phyloP scores from a whole-genome alignment of 306 rosid genomes.

The Casuarina cunninghamiana region DNA sequence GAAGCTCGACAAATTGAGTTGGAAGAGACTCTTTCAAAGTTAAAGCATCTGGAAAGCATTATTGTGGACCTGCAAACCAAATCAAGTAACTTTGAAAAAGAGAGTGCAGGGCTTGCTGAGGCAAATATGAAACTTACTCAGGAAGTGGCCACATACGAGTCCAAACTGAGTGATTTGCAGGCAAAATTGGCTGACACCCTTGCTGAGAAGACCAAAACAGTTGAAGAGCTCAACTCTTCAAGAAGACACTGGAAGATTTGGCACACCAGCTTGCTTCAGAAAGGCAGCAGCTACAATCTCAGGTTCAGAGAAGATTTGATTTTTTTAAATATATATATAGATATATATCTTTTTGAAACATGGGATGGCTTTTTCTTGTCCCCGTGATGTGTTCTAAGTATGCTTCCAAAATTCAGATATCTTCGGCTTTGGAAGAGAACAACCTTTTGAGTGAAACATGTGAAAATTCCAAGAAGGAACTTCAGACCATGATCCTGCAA shows the following conservation, averaged over 20 bases:
- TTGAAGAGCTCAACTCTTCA: constrained; percentile 44
- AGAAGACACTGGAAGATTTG: constrained; percentile 57
- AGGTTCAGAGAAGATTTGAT: constrained; percentile 49
- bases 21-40: constrained; percentile 58
- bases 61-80: constrained; percentile 67
- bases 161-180: constrained; percentile 58
- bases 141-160: constrained; percentile 54
- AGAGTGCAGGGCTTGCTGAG: constrained; percentile 50
- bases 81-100: constrained; percentile 55
- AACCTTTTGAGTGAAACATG: constrained; percentile 66
- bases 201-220: constrained; percentile 59
- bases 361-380: constrained; percentile 7
- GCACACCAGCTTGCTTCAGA: constrained; percentile 56
- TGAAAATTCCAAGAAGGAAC: constrained; percentile 70
- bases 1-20: constrained; percentile 50
- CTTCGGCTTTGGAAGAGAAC: constrained; percentile 75
- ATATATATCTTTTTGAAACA: background rate
- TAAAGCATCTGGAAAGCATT: constrained; percentile 57
- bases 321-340: background rate
- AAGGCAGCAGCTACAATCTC: constrained; percentile 66
- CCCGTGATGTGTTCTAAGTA: background rate
- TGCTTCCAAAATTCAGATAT: constrained; percentile 50
- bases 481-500: constrained; percentile 53
- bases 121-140: constrained; percentile 60
- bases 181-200: constrained; percentile 45